A percentile compares a stretch with the other conserved stretches of the same genome.
These are phyloP conservation scores for Cordia subcordata DNA, from an alignment of 257 asterid species.

Conservation along the genomic window DNA sequence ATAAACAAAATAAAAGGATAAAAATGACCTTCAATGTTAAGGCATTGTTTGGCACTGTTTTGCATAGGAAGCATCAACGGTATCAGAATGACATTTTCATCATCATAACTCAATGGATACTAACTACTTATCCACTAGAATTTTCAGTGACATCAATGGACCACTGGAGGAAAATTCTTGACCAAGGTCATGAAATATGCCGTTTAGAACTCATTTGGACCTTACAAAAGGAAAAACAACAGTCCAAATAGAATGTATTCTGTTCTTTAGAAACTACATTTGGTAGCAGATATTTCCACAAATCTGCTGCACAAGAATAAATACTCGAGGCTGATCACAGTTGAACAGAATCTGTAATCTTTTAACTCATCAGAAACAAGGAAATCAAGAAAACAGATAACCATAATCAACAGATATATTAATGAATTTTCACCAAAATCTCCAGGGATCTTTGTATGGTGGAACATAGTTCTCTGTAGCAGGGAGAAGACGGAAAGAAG, in stretches of 20 bases:
- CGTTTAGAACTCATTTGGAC: no score
- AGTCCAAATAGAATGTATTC: background rate
- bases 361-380: background rate
- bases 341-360: background rate
- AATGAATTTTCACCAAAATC: slow-evolving; percentile 12
- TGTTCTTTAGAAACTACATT: background rate
- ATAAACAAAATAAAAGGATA: no score
- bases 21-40: no score
- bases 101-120: no score
- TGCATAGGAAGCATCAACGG: no score
- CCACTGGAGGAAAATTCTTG: no score
- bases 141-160: no score
- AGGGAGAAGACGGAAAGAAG: slow-evolving; percentile 77
- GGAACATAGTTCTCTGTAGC: slow-evolving; percentile 91
- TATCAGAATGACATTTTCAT: no score
- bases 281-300: background rate
- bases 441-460: slow-evolving; percentile 33
- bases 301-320: background rate
- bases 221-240: no score
- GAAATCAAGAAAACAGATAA: background rate
- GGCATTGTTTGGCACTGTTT: no score
- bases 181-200: no score
- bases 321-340: background rate
- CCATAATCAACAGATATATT: background rate
- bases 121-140: no score